Conservation (phyloP, 106 monocot genomes). For the Cymbidium sinense region DNA sequence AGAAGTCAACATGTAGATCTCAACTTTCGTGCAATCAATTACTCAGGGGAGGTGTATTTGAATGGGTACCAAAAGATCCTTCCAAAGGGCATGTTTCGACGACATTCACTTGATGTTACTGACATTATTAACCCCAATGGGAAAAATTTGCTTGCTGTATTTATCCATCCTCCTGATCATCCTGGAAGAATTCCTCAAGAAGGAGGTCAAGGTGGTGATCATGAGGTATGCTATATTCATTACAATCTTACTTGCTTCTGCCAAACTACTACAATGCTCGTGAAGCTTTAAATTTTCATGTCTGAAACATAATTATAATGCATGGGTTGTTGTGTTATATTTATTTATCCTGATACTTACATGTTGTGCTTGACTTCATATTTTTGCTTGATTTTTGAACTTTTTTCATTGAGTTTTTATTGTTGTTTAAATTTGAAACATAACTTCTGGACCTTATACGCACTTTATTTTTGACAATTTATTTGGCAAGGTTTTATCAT, state of each 20-base stretch:
- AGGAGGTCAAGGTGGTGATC: constrained; percentile 99
- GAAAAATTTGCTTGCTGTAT: constrained; percentile 78
- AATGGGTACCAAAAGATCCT: constrained; percentile 79
- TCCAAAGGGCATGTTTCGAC: constrained; percentile 91
- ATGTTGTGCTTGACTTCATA: too few relatives aligned
- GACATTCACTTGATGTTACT: constrained; percentile 83
- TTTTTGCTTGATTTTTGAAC: too few relatives aligned
- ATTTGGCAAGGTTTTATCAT: too few relatives aligned
- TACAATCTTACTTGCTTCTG: neutral
- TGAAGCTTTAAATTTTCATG: neutral
- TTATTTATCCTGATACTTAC: neutral
- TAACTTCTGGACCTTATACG: too few relatives aligned
- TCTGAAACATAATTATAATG: neutral
- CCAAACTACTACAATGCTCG: neutral
- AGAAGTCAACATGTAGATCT: constrained; percentile 71
- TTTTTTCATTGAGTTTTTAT: too few relatives aligned
- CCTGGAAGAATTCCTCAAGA: constrained; percentile 81
- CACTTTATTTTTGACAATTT: too few relatives aligned
- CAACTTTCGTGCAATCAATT: constrained; percentile 95
- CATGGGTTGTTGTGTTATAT: neutral
- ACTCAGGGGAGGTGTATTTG: constrained; percentile 85
- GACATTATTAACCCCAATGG: constrained; percentile 73
- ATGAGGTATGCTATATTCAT: constrained; percentile 52
- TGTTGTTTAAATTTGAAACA: too few relatives aligned
- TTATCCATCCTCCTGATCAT: constrained; percentile 96